Base-by-base conservation (phyloP, 352 stramenopile species). In the Globisporangium mamillatum region DNA sequence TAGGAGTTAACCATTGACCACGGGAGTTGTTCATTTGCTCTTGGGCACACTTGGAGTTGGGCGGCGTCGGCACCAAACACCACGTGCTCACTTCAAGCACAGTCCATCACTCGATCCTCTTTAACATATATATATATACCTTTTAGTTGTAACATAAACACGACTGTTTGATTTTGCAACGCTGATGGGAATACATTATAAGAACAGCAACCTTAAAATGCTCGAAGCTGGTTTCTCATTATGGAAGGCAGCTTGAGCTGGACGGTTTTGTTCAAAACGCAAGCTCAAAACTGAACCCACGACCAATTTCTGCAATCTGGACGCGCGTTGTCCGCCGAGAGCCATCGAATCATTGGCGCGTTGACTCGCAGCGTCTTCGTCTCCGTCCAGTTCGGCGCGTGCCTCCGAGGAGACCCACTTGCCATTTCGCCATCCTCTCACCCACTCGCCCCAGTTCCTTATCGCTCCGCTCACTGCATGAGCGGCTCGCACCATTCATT, bases 321-420 rank as follows among this genome's bases (percentile, higher is more conserved):
- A 59, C 4, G 7, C n/a, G n/a, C 48, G 22, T 46, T 46, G 18
- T 62, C 16, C 36, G 56, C 53, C 63, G 22, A 62, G 46, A 22
- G 60, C 4, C 38, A 46, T 46, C 38, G 8, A 1, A 2, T 48
- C 41, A 48, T n/a, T 48, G 41, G 41, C 41, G 16, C 41, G n/a
- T 48, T 48, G 41, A 20, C 18, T 52, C 18, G 7, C 18, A 52
- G 44, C 32, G 18, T 52, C 4, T 20, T n/a, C 41, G 4, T 14
- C 36, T 63, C 29, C 8, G 53, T 68, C 27, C 63, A 68, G 63
- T 68, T 56, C 29, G 18, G 2, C 44, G 60, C 20, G 60, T 66
- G 60, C 27, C 60, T 44, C 7, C 4, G 16, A 38, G 16, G 38
- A 56, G 22, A 12, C 24, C 27, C 27, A n/a, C 27, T 57, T 50